Conservation (phyloP, 2,329 filamentous ascomycete species). For the Alternaria dauci region DNA sequence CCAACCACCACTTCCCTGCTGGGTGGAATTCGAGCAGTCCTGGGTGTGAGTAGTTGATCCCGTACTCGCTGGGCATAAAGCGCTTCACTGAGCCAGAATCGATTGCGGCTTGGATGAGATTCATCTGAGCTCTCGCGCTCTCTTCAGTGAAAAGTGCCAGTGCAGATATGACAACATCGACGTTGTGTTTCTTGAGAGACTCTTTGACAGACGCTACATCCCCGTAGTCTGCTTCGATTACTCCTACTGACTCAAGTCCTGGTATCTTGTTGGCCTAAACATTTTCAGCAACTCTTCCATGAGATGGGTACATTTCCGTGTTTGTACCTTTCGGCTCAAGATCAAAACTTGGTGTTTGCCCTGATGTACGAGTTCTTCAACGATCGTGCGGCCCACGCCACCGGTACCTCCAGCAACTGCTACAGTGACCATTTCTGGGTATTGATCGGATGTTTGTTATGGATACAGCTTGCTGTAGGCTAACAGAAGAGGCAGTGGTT, state of each 20-base stretch:
- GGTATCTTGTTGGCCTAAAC: slow-evolving; percentile 5
- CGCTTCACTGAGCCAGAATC: slow-evolving; percentile 17
- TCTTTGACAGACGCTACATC: slow-evolving; percentile 9
- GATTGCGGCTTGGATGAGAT: slow-evolving; percentile 28
- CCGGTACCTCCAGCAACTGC: slow-evolving; percentile 37
- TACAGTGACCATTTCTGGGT: slow-evolving; percentile 18
- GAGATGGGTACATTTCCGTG: neutral
- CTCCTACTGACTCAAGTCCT: slow-evolving; percentile 4
- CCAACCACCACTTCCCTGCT: slow-evolving; percentile 15
- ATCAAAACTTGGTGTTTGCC: slow-evolving; percentile 26
- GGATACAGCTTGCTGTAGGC: neutral
- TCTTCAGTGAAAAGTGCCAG: slow-evolving; percentile 19
- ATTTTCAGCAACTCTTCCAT: neutral
- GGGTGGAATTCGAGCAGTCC: slow-evolving; percentile 18
- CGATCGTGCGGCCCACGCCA: slow-evolving; percentile 27
- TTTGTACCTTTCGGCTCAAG: slow-evolving; percentile 24
- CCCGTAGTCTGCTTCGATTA: slow-evolving; percentile 23
- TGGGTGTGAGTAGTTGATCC: slow-evolving; percentile 11
- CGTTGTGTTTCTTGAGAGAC: slow-evolving; percentile 15
- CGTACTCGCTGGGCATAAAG: slow-evolving; percentile 30
- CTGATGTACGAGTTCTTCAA: slow-evolving; percentile 23
- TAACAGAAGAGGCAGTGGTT: neutral
- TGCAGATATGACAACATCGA: slow-evolving; percentile 26
- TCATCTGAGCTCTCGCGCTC: slow-evolving; percentile 17
- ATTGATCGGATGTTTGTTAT: neutral